A percentile compares a stretch with the other conserved stretches of the same genome.
These are phyloP conservation scores for Cajanus cajan DNA, from an alignment of 306 rosid genomes.

Conservation along the genomic window DNA sequence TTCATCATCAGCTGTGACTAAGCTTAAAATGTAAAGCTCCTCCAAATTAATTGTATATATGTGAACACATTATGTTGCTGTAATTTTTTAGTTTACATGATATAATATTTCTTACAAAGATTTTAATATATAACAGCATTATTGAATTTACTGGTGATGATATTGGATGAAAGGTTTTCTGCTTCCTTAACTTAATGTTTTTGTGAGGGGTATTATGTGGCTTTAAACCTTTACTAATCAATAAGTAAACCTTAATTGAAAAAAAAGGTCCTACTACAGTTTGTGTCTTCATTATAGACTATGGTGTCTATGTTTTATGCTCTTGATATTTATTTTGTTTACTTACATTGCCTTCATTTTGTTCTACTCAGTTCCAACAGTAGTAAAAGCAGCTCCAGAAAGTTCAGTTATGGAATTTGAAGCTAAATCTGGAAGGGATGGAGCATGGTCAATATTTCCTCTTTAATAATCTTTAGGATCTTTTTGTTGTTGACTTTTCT, in stretches of 20 bases:
- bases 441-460: conserved; percentile 84
- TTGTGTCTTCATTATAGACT: conserved; percentile 12
- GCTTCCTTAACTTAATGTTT: neutral
- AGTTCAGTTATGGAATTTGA: conserved; percentile 77
- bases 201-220: neutral
- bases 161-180: conserved; percentile 12
- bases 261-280: neutral
- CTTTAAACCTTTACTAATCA: neutral
- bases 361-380: conserved; percentile 51
- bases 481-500: conserved; percentile 17
- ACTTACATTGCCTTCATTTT: conserved; percentile 27
- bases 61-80: neutral
- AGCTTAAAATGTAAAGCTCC: neutral
- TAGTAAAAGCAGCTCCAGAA: conserved; percentile 65
- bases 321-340: conserved; percentile 21
- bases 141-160: neutral
- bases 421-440: conserved; percentile 98
- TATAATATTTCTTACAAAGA: conserved; percentile 8
- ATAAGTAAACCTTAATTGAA: neutral
- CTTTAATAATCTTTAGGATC: conserved; percentile 31
- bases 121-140: neutral
- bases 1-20: neutral
- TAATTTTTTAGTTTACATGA: conserved; percentile 1
- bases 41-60: neutral
- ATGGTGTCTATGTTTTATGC: conserved; percentile 6